Evolutionary conservation across 2,329 filamentous ascomycete species (phyloP), one percentile per base, ranked within the genome.

Genomic region (Fusarium sambucinum): DNA sequence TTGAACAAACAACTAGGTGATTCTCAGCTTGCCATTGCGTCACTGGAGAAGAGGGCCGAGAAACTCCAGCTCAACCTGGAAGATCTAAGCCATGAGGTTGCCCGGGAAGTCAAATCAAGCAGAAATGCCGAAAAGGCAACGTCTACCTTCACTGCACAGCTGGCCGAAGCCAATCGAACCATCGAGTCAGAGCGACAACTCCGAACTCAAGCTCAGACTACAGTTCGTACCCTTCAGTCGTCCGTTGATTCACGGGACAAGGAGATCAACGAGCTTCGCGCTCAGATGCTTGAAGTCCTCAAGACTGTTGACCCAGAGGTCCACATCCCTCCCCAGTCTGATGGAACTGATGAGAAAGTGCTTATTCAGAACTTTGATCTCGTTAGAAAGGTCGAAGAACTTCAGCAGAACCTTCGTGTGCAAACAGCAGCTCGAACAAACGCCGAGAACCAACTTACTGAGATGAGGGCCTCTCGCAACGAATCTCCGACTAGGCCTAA

Each of bases 1-100:
- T 85, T 97, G 17, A 88, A 91, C 75, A 92, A 93, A 72, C 93
- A 97, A 76, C 85, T 97, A 14, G 93, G 92, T 58, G 94, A 97
- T 70, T 86, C 92, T 8, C 95, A 97, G 73, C 80, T 97, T 25
- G 89, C 89, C 7, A 89, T 97, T 68, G 92, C 92, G 0, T 92
- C 92, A 2, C 81, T 97, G 10, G 94, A 97, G 77, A 98, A 98
- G 83, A 93, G 96, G 78, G 92, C 96, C 53, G 95, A 98, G 80
- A 97, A 97, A 79, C 84, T 98, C 29, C 88, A 94, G 52, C 86
- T 98, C 41, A 94, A 87, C 73, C 80, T 98, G 11, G 95, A 99
- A 77, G 95, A 99, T 77, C 84, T 97, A 35, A 97, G 93, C 71
- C 95, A 98, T 73, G 94, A 98, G 78, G 87, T 97, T 55, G 92